Conservation (phyloP, 495 filamentous ascomycete species). For the Echria macrotheca region DNA sequence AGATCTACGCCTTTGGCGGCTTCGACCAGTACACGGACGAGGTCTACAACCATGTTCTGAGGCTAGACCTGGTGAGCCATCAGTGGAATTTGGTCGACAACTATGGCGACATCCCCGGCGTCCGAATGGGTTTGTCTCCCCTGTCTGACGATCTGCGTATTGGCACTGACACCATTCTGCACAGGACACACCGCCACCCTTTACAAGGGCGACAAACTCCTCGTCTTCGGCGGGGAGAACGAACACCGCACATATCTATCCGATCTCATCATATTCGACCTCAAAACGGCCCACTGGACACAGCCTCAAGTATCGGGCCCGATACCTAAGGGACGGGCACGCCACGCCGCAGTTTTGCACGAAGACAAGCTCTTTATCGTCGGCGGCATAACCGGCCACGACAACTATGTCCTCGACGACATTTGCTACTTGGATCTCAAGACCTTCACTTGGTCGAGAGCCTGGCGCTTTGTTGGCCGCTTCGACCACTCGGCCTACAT, state of each 20-base stretch:
- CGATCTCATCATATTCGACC: conserved; percentile 92
- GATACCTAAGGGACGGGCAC: conserved; percentile 78
- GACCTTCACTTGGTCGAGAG: conserved; percentile 95
- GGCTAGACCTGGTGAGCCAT: conserved; percentile 73
- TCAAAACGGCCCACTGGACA: conserved; percentile 88
- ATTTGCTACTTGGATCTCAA: conserved; percentile 94
- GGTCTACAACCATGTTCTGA: conserved; percentile 97
- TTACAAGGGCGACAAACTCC: conserved; percentile 86
- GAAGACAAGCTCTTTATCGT: conserved; percentile 95
- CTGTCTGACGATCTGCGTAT: background rate
- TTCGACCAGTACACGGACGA: conserved; percentile 99
- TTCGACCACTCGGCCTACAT: conserved; percentile 94
- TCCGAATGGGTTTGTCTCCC: conserved; percentile 75
- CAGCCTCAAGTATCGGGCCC: conserved; percentile 80
- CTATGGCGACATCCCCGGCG: conserved; percentile 96
- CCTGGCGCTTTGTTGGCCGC: conserved; percentile 88
- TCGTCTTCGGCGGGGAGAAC: conserved; percentile 97
- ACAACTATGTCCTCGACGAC: conserved; percentile 85
- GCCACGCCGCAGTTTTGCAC: conserved; percentile 89
- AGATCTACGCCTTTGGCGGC: conserved; percentile 97
- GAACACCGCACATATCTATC: conserved; percentile 93
- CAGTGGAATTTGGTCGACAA: conserved; percentile 97
- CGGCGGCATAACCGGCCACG: conserved; percentile 82
- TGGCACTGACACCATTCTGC: background rate
- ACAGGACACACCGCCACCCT: conserved; percentile 91